Evolutionary conservation across 2,329 filamentous ascomycete species (phyloP), one percentile per base, ranked within the genome.

Genomic region (Fusarium sp.): DNA sequence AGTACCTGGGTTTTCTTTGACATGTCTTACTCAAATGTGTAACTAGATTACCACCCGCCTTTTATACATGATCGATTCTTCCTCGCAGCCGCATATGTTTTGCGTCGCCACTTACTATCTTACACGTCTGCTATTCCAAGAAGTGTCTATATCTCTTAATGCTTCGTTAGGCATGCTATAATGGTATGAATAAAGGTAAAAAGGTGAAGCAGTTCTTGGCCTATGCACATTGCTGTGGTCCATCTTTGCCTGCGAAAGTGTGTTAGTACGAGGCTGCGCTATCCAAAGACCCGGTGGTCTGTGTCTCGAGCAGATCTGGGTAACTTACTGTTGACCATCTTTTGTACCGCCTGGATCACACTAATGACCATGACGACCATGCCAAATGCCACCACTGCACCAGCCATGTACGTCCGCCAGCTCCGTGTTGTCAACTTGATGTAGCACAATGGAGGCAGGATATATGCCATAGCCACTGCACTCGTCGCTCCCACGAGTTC

Each of bases 401-500:
- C 88, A 14, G 93, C 90, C 65, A 93, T 87, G 66, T 90, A 90
- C 20, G 91, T 93, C 78, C 87, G 90, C 85, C 90, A 92, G 75
- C 88, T 90, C 72, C 90, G 84, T 61, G 90, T 94, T 72, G 93
- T 95, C 64, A 99, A 84, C 82, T 97, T 97, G 77, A 99, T 92
- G 80, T 96, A 99, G 81, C 96, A 99, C 59, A 98, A 83, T 27
- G 96, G 96, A 66, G 96, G 96, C 64, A 99, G 83, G 50, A 99
- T 97, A 78, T 98, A 99, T 1, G 96, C 96, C 79, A 99, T 86
- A 9, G 93, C 94, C 74, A 94, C 96, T 5, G 96, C 96, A 78
- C 93, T 97, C 37, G 96, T 99, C 9, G 96, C 94, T 66, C 96
- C 96, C 61, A 99, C 96, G 20, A 99, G 85, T 82, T 99, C 96